Percentiles rank a stretch among this genome's conserved stretches.
Evolutionary conservation across 73 alveolate species (phyloP).

Genomic region (Blepharisma stoltei): DNA sequence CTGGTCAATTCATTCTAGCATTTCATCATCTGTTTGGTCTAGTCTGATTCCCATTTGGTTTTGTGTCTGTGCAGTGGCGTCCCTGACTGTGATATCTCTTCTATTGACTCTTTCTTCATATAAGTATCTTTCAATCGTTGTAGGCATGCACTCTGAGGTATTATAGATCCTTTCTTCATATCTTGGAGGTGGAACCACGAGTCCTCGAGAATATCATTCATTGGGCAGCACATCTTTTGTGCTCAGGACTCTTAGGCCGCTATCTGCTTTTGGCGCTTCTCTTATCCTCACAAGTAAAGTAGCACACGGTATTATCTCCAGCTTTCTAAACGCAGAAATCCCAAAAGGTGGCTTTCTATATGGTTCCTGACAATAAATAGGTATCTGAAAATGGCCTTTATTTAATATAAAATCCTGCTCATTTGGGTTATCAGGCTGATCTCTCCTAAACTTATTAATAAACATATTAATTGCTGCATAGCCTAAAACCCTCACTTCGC

Average conservation of each 20-base stretch:
- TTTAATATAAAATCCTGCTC: slow-evolving; percentile 62
- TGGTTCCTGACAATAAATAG: slow-evolving; percentile 75
- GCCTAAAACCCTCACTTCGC: slow-evolving; percentile 69
- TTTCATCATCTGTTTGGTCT: slow-evolving; percentile 33
- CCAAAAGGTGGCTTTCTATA: slow-evolving; percentile 60
- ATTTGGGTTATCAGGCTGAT: slow-evolving; percentile 55
- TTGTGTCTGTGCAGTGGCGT: slow-evolving; percentile 34
- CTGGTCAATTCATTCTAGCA: slow-evolving; percentile 42
- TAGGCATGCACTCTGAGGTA: slow-evolving; percentile 48
- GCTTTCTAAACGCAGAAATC: slow-evolving; percentile 47
- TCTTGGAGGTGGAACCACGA: slow-evolving; percentile 72
- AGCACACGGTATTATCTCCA: slow-evolving; percentile 75
- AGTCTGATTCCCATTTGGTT: slow-evolving; percentile 26
- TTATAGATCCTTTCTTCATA: slow-evolving; percentile 62
- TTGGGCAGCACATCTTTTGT: slow-evolving; percentile 55
- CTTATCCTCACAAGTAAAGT: slow-evolving; percentile 64
- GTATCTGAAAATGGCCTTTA: slow-evolving; percentile 72
- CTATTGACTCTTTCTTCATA: slow-evolving; percentile 56
- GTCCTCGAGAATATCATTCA: slow-evolving; percentile 63
- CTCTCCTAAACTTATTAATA: slow-evolving; percentile 50
- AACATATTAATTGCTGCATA: slow-evolving; percentile 73
- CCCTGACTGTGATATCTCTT: slow-evolving; percentile 38
- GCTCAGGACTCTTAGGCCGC: slow-evolving; percentile 60
- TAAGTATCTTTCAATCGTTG: slow-evolving; percentile 60
- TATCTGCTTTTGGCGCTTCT: slow-evolving; percentile 71